These are phyloP conservation scores for Cylindrotheca fusiformis DNA, from an alignment of 108 stramenopile genomes.

Conservation along the genomic window DNA sequence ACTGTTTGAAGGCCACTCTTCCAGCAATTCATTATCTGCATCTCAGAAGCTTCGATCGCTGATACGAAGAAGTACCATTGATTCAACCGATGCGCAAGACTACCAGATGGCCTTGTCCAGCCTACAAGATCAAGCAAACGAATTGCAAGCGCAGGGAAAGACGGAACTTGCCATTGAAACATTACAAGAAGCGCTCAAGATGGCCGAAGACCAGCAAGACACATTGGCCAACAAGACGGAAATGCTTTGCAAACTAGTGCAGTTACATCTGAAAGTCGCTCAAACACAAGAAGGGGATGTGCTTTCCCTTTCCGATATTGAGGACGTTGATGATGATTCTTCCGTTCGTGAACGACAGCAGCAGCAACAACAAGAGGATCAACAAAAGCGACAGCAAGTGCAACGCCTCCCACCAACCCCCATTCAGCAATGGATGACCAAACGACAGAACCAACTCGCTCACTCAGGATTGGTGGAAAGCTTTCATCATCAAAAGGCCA, in stretches of 20 bases:
- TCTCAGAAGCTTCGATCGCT: too few species aligned
- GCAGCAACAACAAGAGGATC: not conserved
- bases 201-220: slow-evolving; percentile 30
- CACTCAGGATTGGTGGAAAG: not conserved
- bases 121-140: slow-evolving; percentile 16
- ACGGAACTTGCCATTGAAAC: slow-evolving; percentile 12
- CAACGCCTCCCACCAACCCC: not conserved
- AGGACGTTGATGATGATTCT: not conserved
- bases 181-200: slow-evolving; percentile 20
- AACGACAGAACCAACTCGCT: not conserved
- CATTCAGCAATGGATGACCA: not conserved
- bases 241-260: slow-evolving; percentile 28
- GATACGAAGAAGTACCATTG: too few species aligned
- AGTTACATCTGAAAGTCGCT: slow-evolving; percentile 20
- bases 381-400: not conserved
- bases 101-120: slow-evolving; percentile 9
- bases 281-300: not conserved
- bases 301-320: not conserved
- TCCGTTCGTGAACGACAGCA: not conserved
- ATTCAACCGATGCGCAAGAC: slow-evolving; percentile 7
- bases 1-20: too few species aligned
- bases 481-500: slow-evolving; percentile 8
- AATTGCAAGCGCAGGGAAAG: slow-evolving; percentile 16
- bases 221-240: slow-evolving; percentile 25
- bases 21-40: too few species aligned